Base-by-base conservation (phyloP, 352 stramenopile genomes). In the Globisporangium alternatum region DNA sequence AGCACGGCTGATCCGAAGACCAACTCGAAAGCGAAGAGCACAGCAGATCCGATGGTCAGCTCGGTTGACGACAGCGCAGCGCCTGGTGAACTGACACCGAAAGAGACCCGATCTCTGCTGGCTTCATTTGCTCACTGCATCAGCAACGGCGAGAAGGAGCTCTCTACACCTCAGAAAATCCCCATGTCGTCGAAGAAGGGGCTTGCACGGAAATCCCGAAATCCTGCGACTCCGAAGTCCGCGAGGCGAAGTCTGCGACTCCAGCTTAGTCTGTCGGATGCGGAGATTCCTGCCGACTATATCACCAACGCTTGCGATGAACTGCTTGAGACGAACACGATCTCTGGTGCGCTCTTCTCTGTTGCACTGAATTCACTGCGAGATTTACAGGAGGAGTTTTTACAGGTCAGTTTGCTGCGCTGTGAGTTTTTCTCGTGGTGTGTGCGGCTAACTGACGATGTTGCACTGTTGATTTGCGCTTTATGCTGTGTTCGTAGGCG, bases 301-400 rank as follows among this genome's bases (percentile, higher is more conserved):
- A 54, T 84, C 35, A 76, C 72, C 5, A 30, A 53, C 13, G 60
- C 69, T 35, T 83, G 72, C 31, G 72, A 85, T 12, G 28, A 54
- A 44, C 59, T 85, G 48, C 41, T 85, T 33, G 41, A 55, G 19
- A 83, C 72, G 8, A 62, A 72, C 47, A 85, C 72, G 13, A 76
- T 83, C 5, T 81, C 74, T 0, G 77, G 77, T 2, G 70, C 74
- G 43, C 73, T 84, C 15, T 81, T 84, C 44, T 66, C 74, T 30
- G 44, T 80, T 10, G 67, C 63, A 7, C 48, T 77, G 22, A 85
- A 83, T 65, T 64, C 72, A 10, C 52, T 85, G 15, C 71, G 74
- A 30, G n/a, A 25, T 9, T 2, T 65, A 17, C 52, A 67, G 39
- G 43, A 64, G 4, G 49, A 68, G 39, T 28, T 70, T 21, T 31